These are phyloP conservation scores for Tuber melanosporum DNA, from an alignment of 495 filamentous ascomycete genomes.

Conservation along the genomic window DNA sequence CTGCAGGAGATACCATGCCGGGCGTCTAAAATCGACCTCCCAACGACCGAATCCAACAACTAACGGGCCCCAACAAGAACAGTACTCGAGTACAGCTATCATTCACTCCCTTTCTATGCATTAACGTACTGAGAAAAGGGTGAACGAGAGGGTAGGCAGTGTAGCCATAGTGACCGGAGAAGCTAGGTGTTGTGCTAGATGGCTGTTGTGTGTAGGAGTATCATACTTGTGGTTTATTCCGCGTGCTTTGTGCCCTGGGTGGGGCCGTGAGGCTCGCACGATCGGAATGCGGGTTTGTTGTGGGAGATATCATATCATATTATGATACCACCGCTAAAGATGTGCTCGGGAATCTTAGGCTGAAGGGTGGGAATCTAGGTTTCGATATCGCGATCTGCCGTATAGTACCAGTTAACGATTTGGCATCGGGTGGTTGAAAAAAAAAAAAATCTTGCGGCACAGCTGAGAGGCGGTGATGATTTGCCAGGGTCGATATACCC, in stretches of 20 bases:
- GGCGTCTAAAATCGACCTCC: too few species aligned
- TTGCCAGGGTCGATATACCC: background rate
- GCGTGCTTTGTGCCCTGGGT: background rate
- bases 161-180: background rate
- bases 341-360: background rate
- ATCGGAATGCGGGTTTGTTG: background rate
- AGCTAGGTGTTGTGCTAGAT: background rate
- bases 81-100: too few species aligned
- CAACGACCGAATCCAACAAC: too few species aligned
- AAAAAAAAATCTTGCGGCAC: background rate
- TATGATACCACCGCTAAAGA: background rate
- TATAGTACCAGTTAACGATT: background rate
- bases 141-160: background rate
- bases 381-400: background rate
- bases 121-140: too few species aligned
- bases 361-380: too few species aligned
- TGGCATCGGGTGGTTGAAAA: background rate
- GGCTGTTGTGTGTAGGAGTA: background rate
- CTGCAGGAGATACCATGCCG: too few species aligned
- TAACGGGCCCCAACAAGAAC: too few species aligned
- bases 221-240: background rate
- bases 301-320: background rate
- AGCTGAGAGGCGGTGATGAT: background rate
- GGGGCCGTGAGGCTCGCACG: background rate
- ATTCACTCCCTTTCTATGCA: too few species aligned